Conservation (phyloP, 306 rosid genomes). For the Corylus avellana region DNA sequence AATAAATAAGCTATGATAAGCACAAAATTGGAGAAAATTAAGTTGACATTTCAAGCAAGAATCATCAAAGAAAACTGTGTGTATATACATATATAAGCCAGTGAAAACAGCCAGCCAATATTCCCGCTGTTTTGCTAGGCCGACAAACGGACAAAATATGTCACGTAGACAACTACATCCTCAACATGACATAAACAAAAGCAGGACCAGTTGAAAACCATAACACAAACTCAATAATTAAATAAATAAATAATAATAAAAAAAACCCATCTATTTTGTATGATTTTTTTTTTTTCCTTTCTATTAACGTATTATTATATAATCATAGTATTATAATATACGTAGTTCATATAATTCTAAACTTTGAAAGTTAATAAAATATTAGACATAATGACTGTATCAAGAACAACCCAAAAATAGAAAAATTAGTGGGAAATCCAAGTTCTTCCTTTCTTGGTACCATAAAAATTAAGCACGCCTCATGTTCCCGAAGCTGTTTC, state of each 20-base stretch:
- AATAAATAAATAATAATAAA: neutral
- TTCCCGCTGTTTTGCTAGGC: slow-evolving; percentile 80
- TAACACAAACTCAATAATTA: slow-evolving; percentile 3
- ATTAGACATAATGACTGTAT: slow-evolving; percentile 29
- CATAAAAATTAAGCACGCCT: slow-evolving; percentile 44
- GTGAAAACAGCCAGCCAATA: slow-evolving; percentile 54
- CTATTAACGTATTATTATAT: neutral
- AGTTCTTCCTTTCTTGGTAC: slow-evolving; percentile 53
- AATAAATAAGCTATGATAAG: neutral
- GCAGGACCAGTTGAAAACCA: slow-evolving; percentile 35
- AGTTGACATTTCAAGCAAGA: neutral
- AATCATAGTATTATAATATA: neutral
- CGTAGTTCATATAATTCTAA: neutral
- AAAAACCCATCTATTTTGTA: slow-evolving; percentile 1
- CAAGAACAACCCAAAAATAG: slow-evolving; percentile 38
- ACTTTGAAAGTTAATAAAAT: neutral
- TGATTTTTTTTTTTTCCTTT: neutral
- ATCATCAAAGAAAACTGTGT: neutral
- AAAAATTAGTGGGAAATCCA: slow-evolving; percentile 46
- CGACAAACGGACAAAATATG: slow-evolving; percentile 79
- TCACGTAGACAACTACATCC: slow-evolving; percentile 57
- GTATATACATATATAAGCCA: neutral
- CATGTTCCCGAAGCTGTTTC: slow-evolving; percentile 58
- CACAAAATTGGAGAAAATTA: neutral
- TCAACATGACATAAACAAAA: slow-evolving; percentile 23